These are phyloP conservation scores for Nothophoma quercina DNA, from an alignment of 2,329 filamentous ascomycete species.

Conservation along the genomic window DNA sequence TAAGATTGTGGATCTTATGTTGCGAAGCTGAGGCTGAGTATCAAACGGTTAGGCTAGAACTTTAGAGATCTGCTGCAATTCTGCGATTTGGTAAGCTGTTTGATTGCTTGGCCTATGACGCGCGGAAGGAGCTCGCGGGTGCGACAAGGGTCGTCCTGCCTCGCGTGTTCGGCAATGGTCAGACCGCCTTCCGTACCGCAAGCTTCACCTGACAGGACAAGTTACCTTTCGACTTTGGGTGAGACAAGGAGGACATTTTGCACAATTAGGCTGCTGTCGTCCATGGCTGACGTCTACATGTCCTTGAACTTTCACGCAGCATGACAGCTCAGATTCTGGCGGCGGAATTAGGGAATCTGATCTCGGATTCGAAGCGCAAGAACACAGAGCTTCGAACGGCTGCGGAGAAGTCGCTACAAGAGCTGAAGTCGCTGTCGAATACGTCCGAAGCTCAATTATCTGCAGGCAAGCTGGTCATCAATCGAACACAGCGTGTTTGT, in stretches of 20 bases:
- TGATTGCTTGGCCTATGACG: conserved; percentile 19
- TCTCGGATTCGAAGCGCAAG: conserved; percentile 95
- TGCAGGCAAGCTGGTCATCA: conserved; percentile 61
- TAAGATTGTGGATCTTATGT: not conserved
- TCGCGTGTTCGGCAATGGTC: conserved; percentile 12
- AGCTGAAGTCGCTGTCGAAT: conserved; percentile 78
- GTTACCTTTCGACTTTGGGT: conserved; percentile 22
- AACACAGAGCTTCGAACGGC: conserved; percentile 89
- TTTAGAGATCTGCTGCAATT: conserved; percentile 3
- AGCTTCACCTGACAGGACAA: conserved; percentile 27
- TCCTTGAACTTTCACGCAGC: conserved; percentile 45
- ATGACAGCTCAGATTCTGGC: conserved; percentile 93
- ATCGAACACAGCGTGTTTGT: not conserved
- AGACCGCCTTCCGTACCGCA: conserved; percentile 27
- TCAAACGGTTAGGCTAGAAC: conserved; percentile 1
- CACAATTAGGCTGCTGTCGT: conserved; percentile 8
- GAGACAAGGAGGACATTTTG: conserved; percentile 3
- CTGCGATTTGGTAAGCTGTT: conserved; percentile 16
- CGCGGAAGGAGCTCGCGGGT: conserved; percentile 10
- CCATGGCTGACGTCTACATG: conserved; percentile 32
- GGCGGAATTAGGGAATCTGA: conserved; percentile 86
- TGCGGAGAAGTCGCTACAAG: conserved; percentile 90
- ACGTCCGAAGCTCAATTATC: conserved; percentile 79
- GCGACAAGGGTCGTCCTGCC: conserved; percentile 12
- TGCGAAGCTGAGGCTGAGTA: conserved; percentile 12